Base-by-base conservation (phyloP, 148 eudicot genomes). In the Fallopia convolvulus region DNA sequence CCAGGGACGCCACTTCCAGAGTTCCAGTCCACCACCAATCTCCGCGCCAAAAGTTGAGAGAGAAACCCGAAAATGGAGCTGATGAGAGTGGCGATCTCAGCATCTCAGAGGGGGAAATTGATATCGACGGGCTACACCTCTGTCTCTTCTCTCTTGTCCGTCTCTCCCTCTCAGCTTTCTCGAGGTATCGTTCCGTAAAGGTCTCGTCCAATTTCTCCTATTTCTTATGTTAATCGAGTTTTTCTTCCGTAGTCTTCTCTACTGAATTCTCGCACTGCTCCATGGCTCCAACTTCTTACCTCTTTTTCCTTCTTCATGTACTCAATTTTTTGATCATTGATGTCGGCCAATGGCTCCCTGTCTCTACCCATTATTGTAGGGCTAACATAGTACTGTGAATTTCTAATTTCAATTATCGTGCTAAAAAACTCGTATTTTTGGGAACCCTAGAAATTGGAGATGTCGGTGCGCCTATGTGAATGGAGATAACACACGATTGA, bases 41-140 rank as follows among this genome's bases (percentile, higher is more conserved):
- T 11, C 21, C 33, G 75, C 53, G 75, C 52, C 75, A 73, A 73
- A 42, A 73, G 17, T 21, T 20, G 65, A 72, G 78, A 48, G 79
- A 47, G 73, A 2, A 13, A 26, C 14, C 39, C 39, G 11, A 73
- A 20, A 71, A 93, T 93, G 98, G 97, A 91, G 83, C 84, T 90
- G 20, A 75, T 85, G 83, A 80, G 86, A 74, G 53, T 88, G 46
- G 82, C 92, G 17, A 70, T 93, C 11, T 91, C 98, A 21, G 88
- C 89, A 33, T 83, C 96, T 36, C 93, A 87, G 60, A 84, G 92
- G 78, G 92, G 85, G 30, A 93, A 90, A 81, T 76, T 91, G 70
- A 83, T 91, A 26, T 87, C 91, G n/a, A 89, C 93, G 3, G 98
- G 98, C 80, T 90, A 91, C 84, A 82, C 92, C 83, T 83, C 92